Evolutionary conservation across 2,329 filamentous ascomycete genomes (phyloP), one percentile per base, ranked within the genome.

Genomic region (Lachnum nothofagi): DNA sequence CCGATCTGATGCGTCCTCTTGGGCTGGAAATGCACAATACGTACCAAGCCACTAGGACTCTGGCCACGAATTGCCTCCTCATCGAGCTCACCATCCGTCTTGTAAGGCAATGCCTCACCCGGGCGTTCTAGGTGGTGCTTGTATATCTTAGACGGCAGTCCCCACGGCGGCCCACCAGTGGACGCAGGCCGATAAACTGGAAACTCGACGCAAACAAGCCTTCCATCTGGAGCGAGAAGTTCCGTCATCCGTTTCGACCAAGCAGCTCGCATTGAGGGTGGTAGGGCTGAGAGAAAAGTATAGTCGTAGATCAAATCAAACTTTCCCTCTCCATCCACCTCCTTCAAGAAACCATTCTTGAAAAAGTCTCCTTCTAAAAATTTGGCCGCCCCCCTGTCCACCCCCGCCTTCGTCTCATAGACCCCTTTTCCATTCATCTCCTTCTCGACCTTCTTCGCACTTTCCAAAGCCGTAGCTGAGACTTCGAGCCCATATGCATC

Each of bases 401-500:
- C 42, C 54, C 68, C 69, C 39, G 72, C 66, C 22, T 65, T 62
- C 2, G 69, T 58, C 16, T 67, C 63, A 63, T 78, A 76, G 25
- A 72, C 67, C 8, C 67, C 67, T 29, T 67, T 62, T n/a, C 66
- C 70, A 39, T 57, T 59, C 24, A 57, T 46, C 37, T 63, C 62
- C 37, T 58, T 57, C 51, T 72, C 66, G 33, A 73, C 74, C 55
- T 70, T 67, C 46, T 67, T 62, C 2, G 79, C 79, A 27, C 70
- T 69, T 9, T 72, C 65, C 7, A 73, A 57, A 2, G 73, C 75
- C 12, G 60, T 62, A 35, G 40, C 38, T 2, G 63, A 65, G 12
- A 63, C 93, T 88, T 10, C 55, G 1, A 95, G 68, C 0, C 88
- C 90, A 60, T 80, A 83, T 1, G 82, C 81, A 67, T 94, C 85